These are phyloP conservation scores for Alternaria atra DNA, from an alignment of 2,329 filamentous ascomycete species.

Conservation along the genomic window DNA sequence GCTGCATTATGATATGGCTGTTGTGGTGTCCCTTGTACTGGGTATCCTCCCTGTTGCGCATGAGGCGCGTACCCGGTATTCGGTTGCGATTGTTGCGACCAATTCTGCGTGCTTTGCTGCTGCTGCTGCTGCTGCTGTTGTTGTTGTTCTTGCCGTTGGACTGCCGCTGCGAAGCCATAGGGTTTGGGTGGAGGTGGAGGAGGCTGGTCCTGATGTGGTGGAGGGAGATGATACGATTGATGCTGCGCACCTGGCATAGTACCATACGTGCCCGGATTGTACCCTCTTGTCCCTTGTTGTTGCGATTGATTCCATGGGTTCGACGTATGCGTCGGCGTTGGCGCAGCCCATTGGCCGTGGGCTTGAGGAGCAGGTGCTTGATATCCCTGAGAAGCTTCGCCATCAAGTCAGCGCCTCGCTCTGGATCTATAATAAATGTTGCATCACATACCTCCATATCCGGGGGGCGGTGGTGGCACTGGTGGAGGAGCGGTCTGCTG, in stretches of 20 bases:
- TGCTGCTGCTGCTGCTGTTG: constrained; percentile 11
- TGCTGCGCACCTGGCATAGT: constrained; percentile 39
- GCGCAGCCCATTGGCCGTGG: constrained; percentile 44
- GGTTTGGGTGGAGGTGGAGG: constrained; percentile 51
- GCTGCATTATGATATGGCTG: constrained; percentile 40
- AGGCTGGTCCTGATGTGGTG: constrained; percentile 42
- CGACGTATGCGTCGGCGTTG: constrained; percentile 29
- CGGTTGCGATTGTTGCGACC: constrained; percentile 32
- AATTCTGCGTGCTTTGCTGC: constrained; percentile 25
- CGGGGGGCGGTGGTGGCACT: constrained; percentile 33
- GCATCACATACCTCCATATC: constrained; percentile 39
- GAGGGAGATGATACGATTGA: constrained; percentile 33
- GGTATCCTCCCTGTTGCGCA: constrained; percentile 39
- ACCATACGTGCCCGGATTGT: constrained; percentile 48
- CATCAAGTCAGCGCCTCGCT: constrained; percentile 8
- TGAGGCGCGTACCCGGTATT: constrained; percentile 30
- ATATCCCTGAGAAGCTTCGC: constrained; percentile 32
- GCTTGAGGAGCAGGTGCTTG: constrained; percentile 32
- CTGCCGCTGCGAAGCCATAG: constrained; percentile 40
- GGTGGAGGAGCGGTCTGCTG: constrained; percentile 26
- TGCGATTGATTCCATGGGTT: constrained; percentile 38
- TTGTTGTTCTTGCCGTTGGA: constrained; percentile 32
- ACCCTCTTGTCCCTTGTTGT: constrained; percentile 33
- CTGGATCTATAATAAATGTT: not conserved
- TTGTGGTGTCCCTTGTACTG: constrained; percentile 26